phyloP scores from a whole-genome alignment of 1,284 basidiomycete genomes.

The Cutaneotrichosporon mucoides region DNA sequence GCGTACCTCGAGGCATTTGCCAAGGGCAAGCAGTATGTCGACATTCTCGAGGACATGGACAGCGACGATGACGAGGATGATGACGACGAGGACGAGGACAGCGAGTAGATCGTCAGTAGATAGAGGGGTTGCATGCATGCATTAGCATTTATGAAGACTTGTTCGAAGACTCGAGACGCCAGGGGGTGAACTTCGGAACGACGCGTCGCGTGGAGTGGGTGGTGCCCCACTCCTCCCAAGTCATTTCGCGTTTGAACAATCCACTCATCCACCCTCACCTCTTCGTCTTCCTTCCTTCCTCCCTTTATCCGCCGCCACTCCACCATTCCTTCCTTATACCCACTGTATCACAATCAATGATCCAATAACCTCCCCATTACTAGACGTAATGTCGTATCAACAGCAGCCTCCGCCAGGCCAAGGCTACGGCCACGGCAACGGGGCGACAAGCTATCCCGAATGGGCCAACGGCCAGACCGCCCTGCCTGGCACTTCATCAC shows the following conservation, averaged over 20 bases:
- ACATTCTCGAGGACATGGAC: slow-evolving; percentile 45
- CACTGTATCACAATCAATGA: background rate
- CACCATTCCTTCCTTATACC: background rate
- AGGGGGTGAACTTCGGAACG: no score
- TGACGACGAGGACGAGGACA: slow-evolving; percentile 31
- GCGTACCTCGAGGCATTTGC: slow-evolving; percentile 31
- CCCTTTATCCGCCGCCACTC: background rate
- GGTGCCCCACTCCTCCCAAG: background rate
- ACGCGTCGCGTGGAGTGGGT: background rate
- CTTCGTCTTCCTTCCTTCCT: background rate
- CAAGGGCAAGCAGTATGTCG: slow-evolving; percentile 46
- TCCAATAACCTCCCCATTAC: background rate
- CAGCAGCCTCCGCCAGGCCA: background rate
- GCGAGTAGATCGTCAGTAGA: slow-evolving; percentile 15
- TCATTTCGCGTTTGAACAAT: slow-evolving; percentile 1
- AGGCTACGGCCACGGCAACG: no score
- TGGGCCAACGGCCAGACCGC: background rate
- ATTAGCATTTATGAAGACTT: slow-evolving; percentile 5
- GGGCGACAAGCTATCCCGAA: background rate
- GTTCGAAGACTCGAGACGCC: background rate
- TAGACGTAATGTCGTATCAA: background rate
- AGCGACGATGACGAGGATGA: slow-evolving; percentile 42
- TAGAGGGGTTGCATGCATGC: slow-evolving; percentile 5
- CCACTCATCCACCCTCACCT: background rate
- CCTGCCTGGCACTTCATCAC: background rate